phyloP scores from a whole-genome alignment of 1,284 basidiomycete genomes.

The Tilletia walkeri region DNA sequence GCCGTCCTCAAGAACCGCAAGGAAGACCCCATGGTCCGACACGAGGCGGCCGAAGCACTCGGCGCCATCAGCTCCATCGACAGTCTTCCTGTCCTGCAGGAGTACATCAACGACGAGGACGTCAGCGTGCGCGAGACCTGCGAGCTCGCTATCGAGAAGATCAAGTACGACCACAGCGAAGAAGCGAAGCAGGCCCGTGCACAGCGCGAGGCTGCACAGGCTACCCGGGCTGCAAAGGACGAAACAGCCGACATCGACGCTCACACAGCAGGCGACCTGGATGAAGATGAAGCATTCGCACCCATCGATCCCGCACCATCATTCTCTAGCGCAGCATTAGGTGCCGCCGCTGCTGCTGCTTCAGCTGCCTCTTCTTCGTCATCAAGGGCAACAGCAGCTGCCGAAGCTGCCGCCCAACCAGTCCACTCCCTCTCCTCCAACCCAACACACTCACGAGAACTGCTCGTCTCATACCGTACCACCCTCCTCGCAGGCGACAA shows the following conservation, averaged over 20 bases:
- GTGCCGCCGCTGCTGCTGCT: constrained; percentile 29
- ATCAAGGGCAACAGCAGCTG: constrained; percentile 53
- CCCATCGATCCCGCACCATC: constrained; percentile 93
- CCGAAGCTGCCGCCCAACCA: constrained; percentile 36
- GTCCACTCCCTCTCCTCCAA: constrained; percentile 43
- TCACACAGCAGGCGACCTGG: constrained; percentile 15
- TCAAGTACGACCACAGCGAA: constrained; percentile 76
- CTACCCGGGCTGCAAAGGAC: constrained; percentile 23
- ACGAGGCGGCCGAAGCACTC: constrained; percentile 98
- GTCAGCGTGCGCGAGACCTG: constrained; percentile 91
- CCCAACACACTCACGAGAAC: constrained; percentile 56
- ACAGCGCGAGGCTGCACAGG: constrained; percentile 25
- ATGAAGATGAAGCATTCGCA: constrained; percentile 61
- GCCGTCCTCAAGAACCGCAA: constrained; percentile 65
- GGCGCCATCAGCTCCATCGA: constrained; percentile 78
- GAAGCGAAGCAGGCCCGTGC: constrained; percentile 54
- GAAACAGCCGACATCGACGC: constrained; percentile 19
- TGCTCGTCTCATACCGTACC: constrained; percentile 61
- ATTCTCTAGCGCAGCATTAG: constrained; percentile 38
- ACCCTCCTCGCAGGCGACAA: constrained; percentile 67
- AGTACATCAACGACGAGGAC: constrained; percentile 73
- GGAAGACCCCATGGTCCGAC: constrained; percentile 95
- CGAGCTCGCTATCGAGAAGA: constrained; percentile 93
- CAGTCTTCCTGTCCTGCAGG: constrained; percentile 71
- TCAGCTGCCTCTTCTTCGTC: constrained; percentile 39